Evolutionary conservation across 768 basidiomycete genomes (phyloP), one percentile per base, ranked within the genome.

Genomic region (Mycena polygramma): DNA sequence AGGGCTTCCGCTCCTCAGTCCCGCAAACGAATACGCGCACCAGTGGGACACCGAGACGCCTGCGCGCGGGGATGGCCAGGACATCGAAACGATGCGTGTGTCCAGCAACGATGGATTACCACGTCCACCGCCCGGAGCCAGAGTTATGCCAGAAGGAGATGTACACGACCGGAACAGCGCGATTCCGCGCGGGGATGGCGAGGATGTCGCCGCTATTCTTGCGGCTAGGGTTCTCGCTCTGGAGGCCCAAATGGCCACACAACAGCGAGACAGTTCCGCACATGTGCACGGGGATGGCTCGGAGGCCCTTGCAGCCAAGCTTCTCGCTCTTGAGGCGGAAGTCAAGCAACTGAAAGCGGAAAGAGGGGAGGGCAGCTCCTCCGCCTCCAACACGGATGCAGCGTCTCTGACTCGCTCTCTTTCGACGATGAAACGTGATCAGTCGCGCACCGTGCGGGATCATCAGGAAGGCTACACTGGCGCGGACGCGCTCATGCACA

Each of bases 351-450:
- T 58, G 11, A n/a, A 7, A n/a, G 9, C 26, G 20, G 26, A 46
- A 19, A 7, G 46, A 35, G 41, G 5, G 14, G 41, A 19, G 5
- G 10, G 57, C 24, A 43, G 59, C 59, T 37, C 46, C 1, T 30
- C 20, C 8, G 36, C 46, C 7, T 61, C 46, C 7, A 41, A 41
- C 41, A 41, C 41, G 30, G 58, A 60, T 1, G 10, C 8, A 7
- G 45, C 36, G 0, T 19, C 20, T 0, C 2, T 24, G 2, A 3
- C 62, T 14, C 62, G 51, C 37, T 63, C 62, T 24, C 51, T 63
- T 3, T 63, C 62, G 22, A 63, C 41, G 22, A 63, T 63, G 62
- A 63, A 63, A 36, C 36, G 49, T 6, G 61, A 43, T n/a, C 60
- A 62, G 49, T 51, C 49, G n/a, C 60, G 46, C 10, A 46, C 48